Evolutionary conservation across 2,329 filamentous ascomycete species (phyloP).

Genomic region (Dothiorella sarmentorum): DNA sequence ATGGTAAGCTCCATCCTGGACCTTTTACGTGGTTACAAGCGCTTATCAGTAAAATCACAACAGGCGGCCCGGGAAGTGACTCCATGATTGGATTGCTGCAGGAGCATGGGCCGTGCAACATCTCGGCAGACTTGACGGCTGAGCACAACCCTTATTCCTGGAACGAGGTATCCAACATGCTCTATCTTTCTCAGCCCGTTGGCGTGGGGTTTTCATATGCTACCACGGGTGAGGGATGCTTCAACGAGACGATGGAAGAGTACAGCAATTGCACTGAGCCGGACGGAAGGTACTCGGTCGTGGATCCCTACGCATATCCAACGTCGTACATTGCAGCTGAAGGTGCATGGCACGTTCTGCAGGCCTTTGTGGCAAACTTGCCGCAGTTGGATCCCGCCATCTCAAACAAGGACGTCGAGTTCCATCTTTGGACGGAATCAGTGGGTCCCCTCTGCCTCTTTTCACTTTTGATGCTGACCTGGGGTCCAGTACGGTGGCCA

Average conservation of each 20-base stretch:
- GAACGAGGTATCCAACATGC: constrained; percentile 39
- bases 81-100: constrained; percentile 34
- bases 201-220: constrained; percentile 41
- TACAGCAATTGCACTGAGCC: neutral
- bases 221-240: constrained; percentile 15
- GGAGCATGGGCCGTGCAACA: constrained; percentile 46
- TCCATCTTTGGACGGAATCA: constrained; percentile 51
- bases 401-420: constrained; percentile 50
- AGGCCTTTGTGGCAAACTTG: constrained; percentile 34
- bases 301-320: constrained; percentile 20
- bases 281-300: neutral
- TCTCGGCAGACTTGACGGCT: constrained; percentile 38
- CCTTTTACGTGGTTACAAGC: too few relatives aligned
- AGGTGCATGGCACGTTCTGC: constrained; percentile 36
- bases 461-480: neutral
- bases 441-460: neutral
- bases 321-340: constrained; percentile 35
- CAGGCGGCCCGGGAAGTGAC: constrained; percentile 42
- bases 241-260: neutral
- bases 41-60: too few relatives aligned
- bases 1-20: constrained; percentile 38
- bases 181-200: constrained; percentile 39
- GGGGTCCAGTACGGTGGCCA: constrained; percentile 39
- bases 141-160: constrained; percentile 38
- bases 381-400: constrained; percentile 45